Conservation (phyloP, 305 asterid species). For the Rubia occidens region DNA sequence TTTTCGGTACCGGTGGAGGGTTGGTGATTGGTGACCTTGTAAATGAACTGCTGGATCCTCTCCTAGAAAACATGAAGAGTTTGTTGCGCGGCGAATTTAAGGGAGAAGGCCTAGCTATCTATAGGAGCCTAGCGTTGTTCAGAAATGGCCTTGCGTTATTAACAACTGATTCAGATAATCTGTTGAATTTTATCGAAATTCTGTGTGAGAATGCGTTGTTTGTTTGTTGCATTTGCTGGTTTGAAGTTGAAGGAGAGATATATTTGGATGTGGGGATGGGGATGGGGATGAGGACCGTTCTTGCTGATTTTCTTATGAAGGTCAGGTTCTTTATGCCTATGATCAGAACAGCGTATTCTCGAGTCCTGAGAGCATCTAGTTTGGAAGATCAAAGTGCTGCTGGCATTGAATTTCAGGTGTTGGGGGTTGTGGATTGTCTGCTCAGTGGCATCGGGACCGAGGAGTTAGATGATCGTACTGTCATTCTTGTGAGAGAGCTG, state of each 20-base stretch:
- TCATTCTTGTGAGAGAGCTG: neutral
- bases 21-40: slow-evolving; percentile 1
- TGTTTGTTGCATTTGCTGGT: neutral
- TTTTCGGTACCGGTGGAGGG: neutral
- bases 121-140: neutral
- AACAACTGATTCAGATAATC: slow-evolving; percentile 1
- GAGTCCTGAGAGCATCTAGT: neutral
- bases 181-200: neutral
- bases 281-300: neutral
- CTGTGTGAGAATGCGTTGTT: slow-evolving; percentile 3
- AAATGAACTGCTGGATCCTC: slow-evolving; percentile 6
- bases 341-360: slow-evolving; percentile 1
- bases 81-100: neutral
- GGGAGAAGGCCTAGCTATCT: neutral
- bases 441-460: neutral
- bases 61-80: neutral
- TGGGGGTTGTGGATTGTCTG: neutral
- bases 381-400: neutral
- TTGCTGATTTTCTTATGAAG: neutral
- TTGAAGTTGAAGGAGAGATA: neutral
- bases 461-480: neutral
- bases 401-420: neutral
- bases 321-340: neutral
- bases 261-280: neutral
- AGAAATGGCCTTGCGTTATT: neutral